Percentiles rank a stretch among this genome's conserved stretches.
These are phyloP conservation scores for Diaporthe sp. DNA, from an alignment of 2,329 filamentous ascomycete species.

Conservation along the genomic window DNA sequence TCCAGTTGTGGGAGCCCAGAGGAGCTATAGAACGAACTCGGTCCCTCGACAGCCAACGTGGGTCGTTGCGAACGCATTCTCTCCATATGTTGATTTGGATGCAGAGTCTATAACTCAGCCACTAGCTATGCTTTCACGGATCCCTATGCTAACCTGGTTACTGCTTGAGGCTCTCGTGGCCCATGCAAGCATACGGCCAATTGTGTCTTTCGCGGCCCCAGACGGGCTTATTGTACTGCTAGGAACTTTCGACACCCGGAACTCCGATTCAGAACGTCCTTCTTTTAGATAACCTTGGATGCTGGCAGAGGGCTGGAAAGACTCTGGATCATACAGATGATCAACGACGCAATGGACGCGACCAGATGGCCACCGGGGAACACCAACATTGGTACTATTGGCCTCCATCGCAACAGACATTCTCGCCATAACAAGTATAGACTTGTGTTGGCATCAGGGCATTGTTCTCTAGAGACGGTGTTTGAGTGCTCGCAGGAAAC, in stretches of 20 bases:
- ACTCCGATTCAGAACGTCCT: constrained; percentile 2
- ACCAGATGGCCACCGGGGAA: background rate
- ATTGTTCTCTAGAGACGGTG: background rate
- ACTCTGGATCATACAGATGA: constrained; percentile 5
- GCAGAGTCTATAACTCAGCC: background rate
- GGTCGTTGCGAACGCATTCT: no score
- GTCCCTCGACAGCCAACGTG: background rate
- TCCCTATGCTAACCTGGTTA: background rate
- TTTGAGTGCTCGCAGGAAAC: background rate
- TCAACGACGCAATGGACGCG: background rate
- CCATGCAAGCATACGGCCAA: background rate
- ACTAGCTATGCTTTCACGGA: background rate
- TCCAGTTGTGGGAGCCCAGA: background rate
- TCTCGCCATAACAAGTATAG: background rate
- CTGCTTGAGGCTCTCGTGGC: background rate
- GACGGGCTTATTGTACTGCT: background rate
- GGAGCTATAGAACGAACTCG: background rate
- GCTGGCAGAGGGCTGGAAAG: constrained; percentile 18
- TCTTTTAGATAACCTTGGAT: constrained; percentile 29
- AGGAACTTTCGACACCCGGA: background rate
- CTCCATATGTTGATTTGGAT: no score
- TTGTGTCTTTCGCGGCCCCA: background rate
- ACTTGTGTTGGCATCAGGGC: background rate
- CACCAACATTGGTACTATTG: background rate
- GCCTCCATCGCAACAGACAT: background rate